Percentiles rank a stretch among this genome's conserved stretches.
These are phyloP conservation scores for Aureobasidium sp. DNA, from an alignment of 2,329 filamentous ascomycete genomes.

Conservation along the genomic window DNA sequence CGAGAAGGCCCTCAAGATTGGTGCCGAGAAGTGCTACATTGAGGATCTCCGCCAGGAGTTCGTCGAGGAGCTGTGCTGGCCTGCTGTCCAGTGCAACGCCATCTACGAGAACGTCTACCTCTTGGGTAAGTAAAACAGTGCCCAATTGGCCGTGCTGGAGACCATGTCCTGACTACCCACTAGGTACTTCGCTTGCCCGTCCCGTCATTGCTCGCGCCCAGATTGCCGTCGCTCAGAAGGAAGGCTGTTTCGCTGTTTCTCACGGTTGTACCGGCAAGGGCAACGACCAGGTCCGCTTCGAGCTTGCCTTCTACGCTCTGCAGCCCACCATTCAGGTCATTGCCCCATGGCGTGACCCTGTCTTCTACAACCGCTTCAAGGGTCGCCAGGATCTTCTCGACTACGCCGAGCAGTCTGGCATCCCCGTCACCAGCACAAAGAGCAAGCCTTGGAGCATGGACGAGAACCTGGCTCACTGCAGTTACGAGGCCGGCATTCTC, in stretches of 20 bases:
- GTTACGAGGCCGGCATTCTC: constrained; percentile 71
- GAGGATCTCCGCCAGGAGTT: constrained; percentile 64
- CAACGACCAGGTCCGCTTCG: constrained; percentile 60
- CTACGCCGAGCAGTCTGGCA: constrained; percentile 59
- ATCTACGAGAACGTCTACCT: constrained; percentile 50
- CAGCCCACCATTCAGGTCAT: constrained; percentile 64
- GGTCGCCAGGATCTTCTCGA: constrained; percentile 67
- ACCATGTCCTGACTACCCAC: background rate
- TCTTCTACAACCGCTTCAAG: constrained; percentile 64
- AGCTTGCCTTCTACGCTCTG: constrained; percentile 54
- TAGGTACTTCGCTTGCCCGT: constrained; percentile 48
- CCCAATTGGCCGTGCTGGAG: constrained; percentile 20
- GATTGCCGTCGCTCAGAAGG: constrained; percentile 56
- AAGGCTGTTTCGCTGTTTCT: constrained; percentile 45
- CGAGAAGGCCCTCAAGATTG: constrained; percentile 63
- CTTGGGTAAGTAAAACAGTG: constrained; percentile 32
- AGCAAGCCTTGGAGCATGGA: constrained; percentile 63
- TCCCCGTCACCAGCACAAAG: constrained; percentile 67
- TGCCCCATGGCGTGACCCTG: constrained; percentile 65
- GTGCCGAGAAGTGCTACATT: constrained; percentile 57
- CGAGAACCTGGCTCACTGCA: constrained; percentile 68
- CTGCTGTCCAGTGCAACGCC: constrained; percentile 57
- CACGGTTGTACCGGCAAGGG: constrained; percentile 58
- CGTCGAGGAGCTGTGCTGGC: constrained; percentile 73
- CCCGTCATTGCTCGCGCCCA: constrained; percentile 63